Evolutionary conservation across 2,329 filamentous ascomycete species (phyloP).

Genomic region (Penicillium thymicola): DNA sequence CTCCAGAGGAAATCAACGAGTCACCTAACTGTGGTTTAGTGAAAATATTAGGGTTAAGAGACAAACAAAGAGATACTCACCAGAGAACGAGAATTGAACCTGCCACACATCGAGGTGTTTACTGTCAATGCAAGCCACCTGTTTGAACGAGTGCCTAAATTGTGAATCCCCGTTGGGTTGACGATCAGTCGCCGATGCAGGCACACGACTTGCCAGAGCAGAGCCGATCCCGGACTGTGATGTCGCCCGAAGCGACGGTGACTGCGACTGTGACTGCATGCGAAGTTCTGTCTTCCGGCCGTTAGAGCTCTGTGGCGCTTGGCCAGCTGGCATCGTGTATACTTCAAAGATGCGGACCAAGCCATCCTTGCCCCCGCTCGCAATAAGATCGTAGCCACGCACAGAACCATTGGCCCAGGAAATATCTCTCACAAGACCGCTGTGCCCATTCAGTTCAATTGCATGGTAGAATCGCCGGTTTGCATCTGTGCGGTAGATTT

Average conservation of each 20-base stretch:
- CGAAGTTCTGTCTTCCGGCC: slow-evolving; percentile 27
- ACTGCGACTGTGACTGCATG: slow-evolving; percentile 23
- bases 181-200: slow-evolving; percentile 31
- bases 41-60: not conserved
- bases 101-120: slow-evolving; percentile 47
- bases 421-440: slow-evolving; percentile 77
- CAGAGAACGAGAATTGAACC: slow-evolving; percentile 44
- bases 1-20: slow-evolving; percentile 43
- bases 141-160: slow-evolving; percentile 42
- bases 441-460: slow-evolving; percentile 69
- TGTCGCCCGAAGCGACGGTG: slow-evolving; percentile 31
- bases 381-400: slow-evolving; percentile 83
- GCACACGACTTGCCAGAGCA: slow-evolving; percentile 38
- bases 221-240: slow-evolving; percentile 43
- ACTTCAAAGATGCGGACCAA: slow-evolving; percentile 80
- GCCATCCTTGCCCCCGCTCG: slow-evolving; percentile 90
- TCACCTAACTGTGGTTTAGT: slow-evolving; percentile 31
- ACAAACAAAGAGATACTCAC: slow-evolving; percentile 24
- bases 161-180: slow-evolving; percentile 35
- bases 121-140: slow-evolving; percentile 44
- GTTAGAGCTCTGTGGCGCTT: slow-evolving; percentile 26
- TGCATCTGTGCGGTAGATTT: slow-evolving; percentile 74
- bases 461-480: slow-evolving; percentile 81
- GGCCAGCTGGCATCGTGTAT: slow-evolving; percentile 35
- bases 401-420: slow-evolving; percentile 92